These are phyloP conservation scores for Fusarium subtropicale DNA, from an alignment of 2,329 filamentous ascomycete genomes.

Conservation along the genomic window DNA sequence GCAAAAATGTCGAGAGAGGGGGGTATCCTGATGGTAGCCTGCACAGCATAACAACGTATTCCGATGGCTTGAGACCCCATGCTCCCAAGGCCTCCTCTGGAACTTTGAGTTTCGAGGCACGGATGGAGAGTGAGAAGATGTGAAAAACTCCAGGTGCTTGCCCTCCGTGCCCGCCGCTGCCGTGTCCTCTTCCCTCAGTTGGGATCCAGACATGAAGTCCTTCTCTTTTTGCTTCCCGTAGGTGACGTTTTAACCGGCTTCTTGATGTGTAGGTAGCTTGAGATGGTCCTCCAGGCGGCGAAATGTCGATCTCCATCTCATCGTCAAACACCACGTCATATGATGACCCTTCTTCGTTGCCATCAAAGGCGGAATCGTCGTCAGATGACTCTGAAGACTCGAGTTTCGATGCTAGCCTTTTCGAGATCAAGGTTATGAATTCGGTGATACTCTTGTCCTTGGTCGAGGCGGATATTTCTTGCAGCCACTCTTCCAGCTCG, in stretches of 20 bases:
- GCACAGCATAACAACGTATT: constrained; percentile 81
- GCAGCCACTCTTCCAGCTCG: constrained; percentile 59
- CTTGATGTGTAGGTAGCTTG: not conserved
- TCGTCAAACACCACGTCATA: constrained; percentile 36
- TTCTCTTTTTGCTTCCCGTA: constrained; percentile 68
- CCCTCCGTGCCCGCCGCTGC: constrained; percentile 50
- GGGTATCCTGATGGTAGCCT: constrained; percentile 72
- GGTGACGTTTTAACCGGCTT: constrained; percentile 39
- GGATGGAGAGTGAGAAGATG: constrained; percentile 75
- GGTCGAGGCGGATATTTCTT: constrained; percentile 51
- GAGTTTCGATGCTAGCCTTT: constrained; percentile 28
- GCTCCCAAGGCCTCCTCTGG: constrained; percentile 80
- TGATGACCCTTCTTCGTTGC: constrained; percentile 6
- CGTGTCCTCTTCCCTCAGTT: constrained; percentile 56
- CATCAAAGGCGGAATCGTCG: constrained; percentile 26
- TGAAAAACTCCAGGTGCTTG: constrained; percentile 42
- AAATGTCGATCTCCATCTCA: constrained; percentile 31
- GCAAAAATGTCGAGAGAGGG: constrained; percentile 65
- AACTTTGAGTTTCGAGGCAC: constrained; percentile 76
- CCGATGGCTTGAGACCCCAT: constrained; percentile 74
- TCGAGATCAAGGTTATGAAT: constrained; percentile 32
- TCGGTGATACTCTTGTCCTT: constrained; percentile 48
- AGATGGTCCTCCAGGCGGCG: constrained; percentile 7
- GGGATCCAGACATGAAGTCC: constrained; percentile 78
- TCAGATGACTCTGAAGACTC: not conserved